Base-by-base conservation (phyloP, 2,329 filamentous ascomycete genomes). In the Colletotrichum musicola region DNA sequence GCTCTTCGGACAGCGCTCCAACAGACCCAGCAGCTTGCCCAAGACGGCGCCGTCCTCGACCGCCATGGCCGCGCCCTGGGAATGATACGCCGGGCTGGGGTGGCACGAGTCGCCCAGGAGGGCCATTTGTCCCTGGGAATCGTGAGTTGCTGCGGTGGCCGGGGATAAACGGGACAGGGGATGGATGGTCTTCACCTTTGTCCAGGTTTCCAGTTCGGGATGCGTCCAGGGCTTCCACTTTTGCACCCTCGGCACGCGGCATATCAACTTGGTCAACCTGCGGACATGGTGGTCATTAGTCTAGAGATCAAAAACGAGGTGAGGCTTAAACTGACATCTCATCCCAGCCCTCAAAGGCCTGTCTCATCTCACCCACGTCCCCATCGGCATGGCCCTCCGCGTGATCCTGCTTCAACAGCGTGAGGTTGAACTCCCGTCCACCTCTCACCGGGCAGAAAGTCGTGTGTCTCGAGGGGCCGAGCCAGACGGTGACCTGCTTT, bases 21-120 rank as follows among this genome's bases (percentile, higher is more conserved):
- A 35, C 4, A 68, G 7, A 16, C 67, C 67, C 7, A 51, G 88
- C 7, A 77, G 70, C 0, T 67, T 71, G 12, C 70, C 73, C 3
- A 76, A 61, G 2, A 74, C 55, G 14, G 72, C 69, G 2, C 70
- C 74, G 38, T 76, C 75, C 30, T 76, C 74, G 42, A 74, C 70
- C 3, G 71, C 72, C 68, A 73, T 72, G 27, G 75, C 75, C 4
- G 72, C 74, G 1, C 74, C 74, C 44, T 76, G 75, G 3, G 69
- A 73, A 20, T 75, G 72, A 53, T 75, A 73, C 0, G 75, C 74
- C 0, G 72, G 58, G 22, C 72, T 73, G 4, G 74, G 68, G 22
- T 72, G 56, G 4, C 62, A 67, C 0, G 71, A 71, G 9, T 61
- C 64, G 2, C 69, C 73, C 0, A 74, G 65, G 9, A 71, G 64